Conservation (phyloP, 2,329 filamentous ascomycete genomes). For the Aspergillus pseudoterreus region DNA sequence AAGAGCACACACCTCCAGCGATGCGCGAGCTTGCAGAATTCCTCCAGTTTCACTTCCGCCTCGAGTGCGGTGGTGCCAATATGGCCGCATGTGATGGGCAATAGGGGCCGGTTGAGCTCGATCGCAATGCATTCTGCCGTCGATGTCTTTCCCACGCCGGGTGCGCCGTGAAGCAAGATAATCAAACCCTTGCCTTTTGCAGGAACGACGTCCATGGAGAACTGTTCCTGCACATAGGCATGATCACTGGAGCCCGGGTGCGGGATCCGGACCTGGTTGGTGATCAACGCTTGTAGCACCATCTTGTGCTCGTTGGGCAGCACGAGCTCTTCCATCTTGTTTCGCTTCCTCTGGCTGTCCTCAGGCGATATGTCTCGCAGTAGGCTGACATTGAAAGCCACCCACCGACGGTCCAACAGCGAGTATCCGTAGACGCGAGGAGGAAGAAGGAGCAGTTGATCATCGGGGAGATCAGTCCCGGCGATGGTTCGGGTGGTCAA, state of each 20-base stretch:
- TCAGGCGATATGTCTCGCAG: not conserved
- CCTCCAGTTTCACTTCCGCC: slow-evolving; percentile 40
- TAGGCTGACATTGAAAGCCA: not conserved
- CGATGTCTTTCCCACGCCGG: slow-evolving; percentile 7
- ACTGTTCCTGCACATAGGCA: not conserved
- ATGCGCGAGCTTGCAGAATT: slow-evolving; percentile 43
- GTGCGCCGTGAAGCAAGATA: slow-evolving; percentile 5
- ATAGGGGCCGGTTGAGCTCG: slow-evolving; percentile 1
- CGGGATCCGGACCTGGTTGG: not conserved
- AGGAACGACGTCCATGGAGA: not conserved
- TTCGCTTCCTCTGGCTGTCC: not conserved
- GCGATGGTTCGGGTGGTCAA: not conserved
- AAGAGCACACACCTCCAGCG: slow-evolving; percentile 26
- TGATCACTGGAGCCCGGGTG: not conserved
- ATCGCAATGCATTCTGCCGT: slow-evolving; percentile 4
- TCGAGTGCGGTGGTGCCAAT: slow-evolving; percentile 41
- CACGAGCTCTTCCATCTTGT: not conserved
- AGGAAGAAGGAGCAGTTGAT: not conserved
- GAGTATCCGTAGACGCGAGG: not conserved
- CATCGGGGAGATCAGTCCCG: not conserved
- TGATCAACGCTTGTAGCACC: not conserved
- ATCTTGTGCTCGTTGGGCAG: not conserved
- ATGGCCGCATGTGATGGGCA: slow-evolving; percentile 50
- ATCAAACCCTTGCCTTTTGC: slow-evolving; percentile 4
- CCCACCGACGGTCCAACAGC: not conserved